Evolutionary conservation across 2,329 filamentous ascomycete species (phyloP), one percentile per base, ranked within the genome.

Genomic region (Cephalotrichum gorgonifer): DNA sequence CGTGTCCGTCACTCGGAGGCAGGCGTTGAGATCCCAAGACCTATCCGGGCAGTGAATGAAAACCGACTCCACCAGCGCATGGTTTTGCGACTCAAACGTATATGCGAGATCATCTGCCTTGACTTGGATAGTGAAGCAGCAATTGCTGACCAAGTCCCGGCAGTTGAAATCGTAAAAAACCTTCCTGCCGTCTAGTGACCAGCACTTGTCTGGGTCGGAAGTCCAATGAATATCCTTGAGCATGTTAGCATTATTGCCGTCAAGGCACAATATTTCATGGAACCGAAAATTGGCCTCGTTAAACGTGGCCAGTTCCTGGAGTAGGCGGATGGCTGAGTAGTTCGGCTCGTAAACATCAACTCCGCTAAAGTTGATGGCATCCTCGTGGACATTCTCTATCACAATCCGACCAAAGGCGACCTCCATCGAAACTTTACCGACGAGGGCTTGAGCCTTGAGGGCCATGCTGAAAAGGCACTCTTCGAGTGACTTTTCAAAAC

Each of bases 11-110:
- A 14, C 33, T 25, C 23, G 12, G n/a, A 50, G 35, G 27, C 15
- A 23, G 38, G 38, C 26, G 17, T 61, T 57, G 26, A 65, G 50
- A 43, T 64, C 63, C 63, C 63, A 66, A 1, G 62, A 57, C 9
- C 57, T 54, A 5, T 50, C 51, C 6, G 58, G 50, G 28, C 63
- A 66, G 26, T 65, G 63, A 2, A 66, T 43, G 30, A 56, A 57
- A 3, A 60, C 43, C n/a, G 49, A 31, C 2, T 46, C 48, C 3
- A 26, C 26, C 54, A 55, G 2, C 5, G 9, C 35, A 11, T 20
- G 61, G 14, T 14, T 61, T 44, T 28, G 2, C 56, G 53, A 26
- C 52, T 52, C 31, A 56, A 63, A 14, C 44, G 43, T 47, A 58
- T 54, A 2, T 47, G 26, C 22, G 60, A 60, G 1, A 51, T 60